Evolutionary conservation across 768 basidiomycete species (phyloP).

Genomic region (Tylopilus vinaceipallidus): DNA sequence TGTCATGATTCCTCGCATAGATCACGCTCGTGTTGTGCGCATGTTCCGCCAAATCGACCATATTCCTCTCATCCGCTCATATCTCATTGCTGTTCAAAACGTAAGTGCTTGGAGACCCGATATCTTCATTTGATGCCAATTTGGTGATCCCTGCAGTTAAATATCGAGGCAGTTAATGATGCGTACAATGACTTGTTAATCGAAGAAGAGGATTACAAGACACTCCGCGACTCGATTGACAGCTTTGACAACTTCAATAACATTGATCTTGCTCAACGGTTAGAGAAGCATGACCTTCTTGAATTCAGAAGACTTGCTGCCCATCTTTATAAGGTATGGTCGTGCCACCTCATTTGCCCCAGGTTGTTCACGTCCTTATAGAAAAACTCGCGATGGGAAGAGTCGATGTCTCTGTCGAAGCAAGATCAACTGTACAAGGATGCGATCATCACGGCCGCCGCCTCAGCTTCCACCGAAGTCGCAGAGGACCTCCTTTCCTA

Average conservation of each 20-base stretch:
- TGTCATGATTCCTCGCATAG: constrained; percentile 90
- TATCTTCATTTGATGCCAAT: neutral
- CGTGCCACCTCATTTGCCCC: neutral
- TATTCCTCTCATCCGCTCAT: constrained; percentile 91
- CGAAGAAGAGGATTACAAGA: constrained; percentile 99
- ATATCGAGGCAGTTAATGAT: constrained; percentile 96
- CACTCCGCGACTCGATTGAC: constrained; percentile 95
- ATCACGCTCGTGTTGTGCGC: constrained; percentile 92
- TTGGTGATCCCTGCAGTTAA: constrained; percentile 57
- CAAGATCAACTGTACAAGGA: constrained; percentile 98
- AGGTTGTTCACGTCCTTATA: constrained; percentile 26
- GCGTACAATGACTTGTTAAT: constrained; percentile 98
- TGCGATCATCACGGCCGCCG: constrained; percentile 88
- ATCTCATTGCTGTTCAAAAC: constrained; percentile 95
- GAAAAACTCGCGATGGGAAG: constrained; percentile 97
- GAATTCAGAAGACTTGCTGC: constrained; percentile 96
- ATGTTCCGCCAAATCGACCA: constrained; percentile 96
- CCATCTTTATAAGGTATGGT: constrained; percentile 85
- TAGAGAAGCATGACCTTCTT: constrained; percentile 88
- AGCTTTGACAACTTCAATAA: constrained; percentile 99
- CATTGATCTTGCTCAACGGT: constrained; percentile 74
- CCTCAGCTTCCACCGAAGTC: constrained; percentile 81
- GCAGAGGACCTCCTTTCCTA: constrained; percentile 94
- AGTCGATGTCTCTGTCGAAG: constrained; percentile 92
- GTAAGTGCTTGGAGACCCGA: constrained; percentile 40